Base-by-base conservation (phyloP, 176 grass and related monocot genomes). In the Triticum turgidum region DNA sequence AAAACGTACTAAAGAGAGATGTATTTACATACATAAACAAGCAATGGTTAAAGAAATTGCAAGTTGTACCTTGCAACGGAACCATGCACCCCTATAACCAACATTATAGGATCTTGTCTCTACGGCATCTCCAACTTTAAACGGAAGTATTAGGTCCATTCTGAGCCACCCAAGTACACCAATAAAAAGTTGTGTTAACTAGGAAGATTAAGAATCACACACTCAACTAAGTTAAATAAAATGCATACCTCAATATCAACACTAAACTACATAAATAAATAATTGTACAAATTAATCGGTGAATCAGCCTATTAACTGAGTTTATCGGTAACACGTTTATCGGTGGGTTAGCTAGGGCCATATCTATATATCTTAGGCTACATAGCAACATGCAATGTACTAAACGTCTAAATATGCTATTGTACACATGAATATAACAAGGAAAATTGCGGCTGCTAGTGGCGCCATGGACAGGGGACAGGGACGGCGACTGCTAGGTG, bases 81-180 rank as follows among this genome's bases (percentile, higher is more conserved):
- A 95, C 90, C 93, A 95, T 71, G 90, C 88, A 27, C 93, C 90
- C 34, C 88, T 84, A 18, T 49, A 95, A 75, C 93, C 93, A 9
- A 15, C 18, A 49, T 21, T 3, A 84, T 90, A 95, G 69, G 82
- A 88, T 44, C 81, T 92, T 37, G 73, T 52, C 67, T 95, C 90
- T 32, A 62, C 42, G 20, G 56, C 69, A 18, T 86, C 83, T 59
- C 90, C 93, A 83, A 47, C 49, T 83, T 86, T 80, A 86, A 90
- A 94, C 25, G 93, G 90, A 69, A 87, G 34, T 24, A 84, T 22
- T 5, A 91, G 9, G 37, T 88, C 90, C 90, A 88, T 85, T 59
- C 30, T 65, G 21, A 63, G 6, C 49, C 80, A 87, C 61, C 42
- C 45, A 78, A 47, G 65, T 89, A 63, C 54, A 30, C 29, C 29